A percentile compares a stretch with the other conserved stretches of the same genome.
phyloP scores from a whole-genome alignment of 805 yeast species.

The Candida railenensis region DNA sequence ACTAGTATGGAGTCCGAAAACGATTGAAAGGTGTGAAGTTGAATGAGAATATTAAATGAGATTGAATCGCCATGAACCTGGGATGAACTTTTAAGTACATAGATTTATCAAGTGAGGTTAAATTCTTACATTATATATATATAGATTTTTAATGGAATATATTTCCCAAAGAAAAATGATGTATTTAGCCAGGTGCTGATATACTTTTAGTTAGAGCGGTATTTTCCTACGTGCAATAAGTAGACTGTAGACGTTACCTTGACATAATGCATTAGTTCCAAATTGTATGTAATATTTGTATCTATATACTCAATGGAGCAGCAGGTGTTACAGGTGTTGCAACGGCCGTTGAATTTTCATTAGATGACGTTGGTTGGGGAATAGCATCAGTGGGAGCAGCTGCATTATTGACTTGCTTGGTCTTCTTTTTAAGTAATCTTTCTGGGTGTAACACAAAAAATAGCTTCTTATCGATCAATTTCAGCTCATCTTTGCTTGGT shows the following conservation, averaged over 20 bases:
- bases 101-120: background rate
- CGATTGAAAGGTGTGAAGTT: background rate
- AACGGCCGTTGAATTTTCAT: background rate
- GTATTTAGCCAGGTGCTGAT: too few relatives aligned
- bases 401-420: slow-evolving; percentile 5
- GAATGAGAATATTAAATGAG: background rate
- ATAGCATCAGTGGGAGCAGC: background rate
- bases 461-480: slow-evolving; percentile 59
- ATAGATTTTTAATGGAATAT: background rate
- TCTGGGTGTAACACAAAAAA: slow-evolving; percentile 63
- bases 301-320: background rate
- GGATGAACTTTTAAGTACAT: too few relatives aligned
- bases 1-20: background rate
- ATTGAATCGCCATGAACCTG: too few relatives aligned
- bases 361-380: background rate
- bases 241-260: too few relatives aligned
- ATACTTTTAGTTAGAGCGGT: too few relatives aligned
- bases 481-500: slow-evolving; percentile 62
- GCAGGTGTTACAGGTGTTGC: background rate
- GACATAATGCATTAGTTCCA: too few relatives aligned
- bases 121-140: background rate
- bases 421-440: slow-evolving; percentile 46
- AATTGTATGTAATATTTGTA: too few relatives aligned
- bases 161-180: background rate
- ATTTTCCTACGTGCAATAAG: too few relatives aligned